Base-by-base conservation (phyloP, 2,329 filamentous ascomycete genomes). In the Apiospora phragmitis region DNA sequence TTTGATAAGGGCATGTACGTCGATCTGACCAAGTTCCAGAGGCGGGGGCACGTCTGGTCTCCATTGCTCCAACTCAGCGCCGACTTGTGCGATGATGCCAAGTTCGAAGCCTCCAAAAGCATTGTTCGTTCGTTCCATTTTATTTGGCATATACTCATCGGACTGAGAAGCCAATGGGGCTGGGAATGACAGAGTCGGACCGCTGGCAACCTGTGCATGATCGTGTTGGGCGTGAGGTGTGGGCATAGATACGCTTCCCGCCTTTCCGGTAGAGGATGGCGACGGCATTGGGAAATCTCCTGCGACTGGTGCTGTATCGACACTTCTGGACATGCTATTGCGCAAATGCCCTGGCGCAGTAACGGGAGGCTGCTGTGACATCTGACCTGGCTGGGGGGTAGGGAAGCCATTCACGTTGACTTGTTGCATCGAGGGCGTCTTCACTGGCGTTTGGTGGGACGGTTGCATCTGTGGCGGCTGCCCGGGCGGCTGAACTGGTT, bases 1-100 rank as follows among this genome's bases (percentile, higher is more conserved):
- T 85, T 94, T 92, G 0, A 92, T 97, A 51, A 99, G 86, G 26
- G 95, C 94, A 74, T 95, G 92, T 38, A 98, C 92, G 77, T 99
- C 95, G 73, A 98, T 93, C 26, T 94, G 88, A 11, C 95, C 96
- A 68, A 98, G 86, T 76, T 98, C 95, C 29, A 88, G 84, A 24
- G 94, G 86, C 2, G 86, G 84, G 0, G 96, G 95, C 47, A 94
- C 86, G 70, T 93, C 92, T 0, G 95, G 94, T 76, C 91, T 93
- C 76, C 90, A 85, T 62, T 87, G 86, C 67, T 90, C 84, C 47
- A 97, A 86, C 65, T 93, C 90, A 43, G 87, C 85, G 6, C 92
- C 91, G 67, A 94, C 80, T 67, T 89, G 88, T 69, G 85, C 86
- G 29, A 93, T 84, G 6, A 91, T 88, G 47, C 89, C 85, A 16